A percentile compares a stretch with the other conserved stretches of the same genome.
phyloP scores from a whole-genome alignment of 768 basidiomycete genomes.

The Grammothele lineata region DNA sequence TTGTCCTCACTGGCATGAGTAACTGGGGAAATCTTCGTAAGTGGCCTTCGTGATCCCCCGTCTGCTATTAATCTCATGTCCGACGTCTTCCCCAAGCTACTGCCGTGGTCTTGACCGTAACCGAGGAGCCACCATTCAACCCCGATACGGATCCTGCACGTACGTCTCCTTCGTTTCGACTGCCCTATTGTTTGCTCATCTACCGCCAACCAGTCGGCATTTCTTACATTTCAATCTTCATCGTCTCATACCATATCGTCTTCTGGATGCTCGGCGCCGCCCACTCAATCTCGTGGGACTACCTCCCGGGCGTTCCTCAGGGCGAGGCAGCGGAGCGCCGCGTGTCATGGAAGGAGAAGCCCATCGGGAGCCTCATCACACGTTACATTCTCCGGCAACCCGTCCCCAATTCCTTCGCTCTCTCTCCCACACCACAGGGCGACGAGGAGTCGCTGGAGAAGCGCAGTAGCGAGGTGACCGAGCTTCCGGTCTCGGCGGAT shows the following conservation, averaged over 20 bases:
- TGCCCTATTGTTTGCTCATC: too few relatives aligned
- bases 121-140: conserved; percentile 37
- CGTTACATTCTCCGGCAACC: conserved; percentile 15
- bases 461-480: too few relatives aligned
- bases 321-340: conserved; percentile 28
- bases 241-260: conserved; percentile 33
- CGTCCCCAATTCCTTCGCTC: not conserved
- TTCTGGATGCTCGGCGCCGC: conserved; percentile 36
- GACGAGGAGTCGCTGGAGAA: conserved; percentile 8
- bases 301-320: conserved; percentile 29
- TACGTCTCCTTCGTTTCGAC: too few relatives aligned
- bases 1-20: conserved; percentile 35
- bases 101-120: conserved; percentile 42
- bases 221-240: conserved; percentile 37
- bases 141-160: too few relatives aligned
- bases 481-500: too few relatives aligned
- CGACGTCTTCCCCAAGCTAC: conserved; percentile 30
- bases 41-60: conserved; percentile 15
- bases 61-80: too few relatives aligned
- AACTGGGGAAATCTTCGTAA: conserved; percentile 50
- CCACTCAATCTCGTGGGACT: conserved; percentile 31
- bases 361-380: conserved; percentile 23
- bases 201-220: conserved; percentile 26
- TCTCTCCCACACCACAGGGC: not conserved
- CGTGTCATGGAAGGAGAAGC: conserved; percentile 29